Percentiles rank a stretch among this genome's conserved stretches.
These are phyloP conservation scores for Cladobotryum mycophilum DNA, from an alignment of 2,329 filamentous ascomycete genomes.

Conservation along the genomic window DNA sequence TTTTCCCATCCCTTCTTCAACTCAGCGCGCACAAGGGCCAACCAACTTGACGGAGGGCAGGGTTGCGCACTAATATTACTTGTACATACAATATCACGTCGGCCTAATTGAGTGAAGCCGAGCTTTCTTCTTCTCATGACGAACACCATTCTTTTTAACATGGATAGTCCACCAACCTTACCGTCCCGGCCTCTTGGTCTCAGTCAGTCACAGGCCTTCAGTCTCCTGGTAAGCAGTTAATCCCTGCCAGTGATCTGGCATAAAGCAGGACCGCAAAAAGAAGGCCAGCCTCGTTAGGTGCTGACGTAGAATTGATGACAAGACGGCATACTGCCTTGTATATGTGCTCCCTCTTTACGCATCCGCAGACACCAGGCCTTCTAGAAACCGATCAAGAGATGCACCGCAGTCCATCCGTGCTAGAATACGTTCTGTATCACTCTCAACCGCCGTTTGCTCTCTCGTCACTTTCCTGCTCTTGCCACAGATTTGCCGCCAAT, in stretches of 20 bases:
- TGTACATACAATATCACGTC: no score
- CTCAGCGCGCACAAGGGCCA: no score
- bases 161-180: background rate
- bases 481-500: conserved; percentile 1
- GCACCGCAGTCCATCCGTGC: conserved; percentile 83
- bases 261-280: background rate
- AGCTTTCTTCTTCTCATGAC: background rate
- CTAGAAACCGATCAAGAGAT: conserved; percentile 73
- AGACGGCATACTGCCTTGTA: conserved; percentile 73
- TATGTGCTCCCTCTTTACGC: conserved; percentile 92
- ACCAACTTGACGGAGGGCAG: no score
- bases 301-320: background rate
- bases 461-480: conserved; percentile 62
- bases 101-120: no score
- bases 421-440: conserved; percentile 71
- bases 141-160: background rate
- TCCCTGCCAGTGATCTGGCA: conserved; percentile 2
- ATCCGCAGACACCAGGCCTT: conserved; percentile 71
- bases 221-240: conserved; percentile 22
- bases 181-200: conserved; percentile 7
- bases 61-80: no score
- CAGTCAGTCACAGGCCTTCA: conserved; percentile 20
- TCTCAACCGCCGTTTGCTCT: conserved; percentile 66
- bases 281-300: background rate
- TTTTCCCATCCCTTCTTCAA: no score